Base-by-base conservation (phyloP, 2,329 filamentous ascomycete genomes). In the Colletotrichum siamense region DNA sequence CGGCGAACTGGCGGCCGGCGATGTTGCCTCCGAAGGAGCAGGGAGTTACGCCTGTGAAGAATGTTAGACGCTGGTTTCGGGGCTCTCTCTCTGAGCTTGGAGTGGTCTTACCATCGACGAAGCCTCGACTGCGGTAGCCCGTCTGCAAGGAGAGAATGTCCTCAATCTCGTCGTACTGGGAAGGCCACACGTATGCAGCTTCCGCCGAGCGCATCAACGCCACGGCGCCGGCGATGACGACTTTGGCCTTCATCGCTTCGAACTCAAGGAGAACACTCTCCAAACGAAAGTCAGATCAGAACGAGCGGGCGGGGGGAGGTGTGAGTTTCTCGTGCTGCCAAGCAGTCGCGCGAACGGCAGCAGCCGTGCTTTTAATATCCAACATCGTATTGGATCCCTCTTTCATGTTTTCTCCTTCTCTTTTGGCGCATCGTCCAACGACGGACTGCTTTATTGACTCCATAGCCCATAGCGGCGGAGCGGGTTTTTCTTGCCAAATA, bases 1-100 rank as follows among this genome's bases (percentile, higher is more conserved):
- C 82, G 4, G 82, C 76, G 69, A 79, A 81, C 18, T 81, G 79
- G 32, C 78, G 79, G 28, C 81, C 81, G 10, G 71, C 70, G 24
- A 73, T 70, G 62, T 79, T 80, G 36, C 76, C 69, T 18, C 80
- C 78, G 10, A 78, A 78, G 9, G 76, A 73, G 79, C 79, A 81
- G 3, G 80, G 77, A 16, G 69, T 65, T 16, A 77, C 73, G 57
- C 72, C 76, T 77, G 36, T 6, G 12, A n/a, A 18, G 18, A 13
- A 49, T 30, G 26, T 39, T 15, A 64, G 39, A 18, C 7, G 52
- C 22, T 49, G 34, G 57, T 4, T 28, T 13, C n/a, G 8, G 15
- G 24, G 22, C 7, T n/a, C 55, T 59, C 22, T 59, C 22, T 24
- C 22, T 36, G 13, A 44, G 22, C 28, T 32, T 15, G n/a, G 22